Base-by-base conservation (phyloP, 768 basidiomycete species). In the Tulasnella calospora region DNA sequence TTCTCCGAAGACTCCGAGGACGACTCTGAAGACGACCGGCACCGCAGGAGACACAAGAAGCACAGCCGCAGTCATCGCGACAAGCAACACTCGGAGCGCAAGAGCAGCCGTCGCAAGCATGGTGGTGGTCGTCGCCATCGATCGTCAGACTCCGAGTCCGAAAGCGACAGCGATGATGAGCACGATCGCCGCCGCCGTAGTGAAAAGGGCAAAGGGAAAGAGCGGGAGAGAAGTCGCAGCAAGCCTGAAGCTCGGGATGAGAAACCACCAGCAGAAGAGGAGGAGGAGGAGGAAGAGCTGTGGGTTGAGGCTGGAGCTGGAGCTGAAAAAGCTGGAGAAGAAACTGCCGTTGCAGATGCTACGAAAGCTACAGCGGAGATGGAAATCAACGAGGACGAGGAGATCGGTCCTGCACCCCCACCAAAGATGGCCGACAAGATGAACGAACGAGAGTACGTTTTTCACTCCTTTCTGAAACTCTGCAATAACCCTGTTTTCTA, bases 341-440 rank as follows among this genome's bases (percentile, higher is more conserved):
- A 73, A 21, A 35, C 55, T 67, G 61, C 61, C 12, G 61, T 38
- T 27, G 70, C 33, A 33, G 33, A 15, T 38, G 44, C 73, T 67
- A 76, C 73, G 15, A 69, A 13, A 30, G 70, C 72, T 30, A 69
- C 6, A 79, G 79, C 19, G 81, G 76, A 55, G 83, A 83, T 61
- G 79, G 88, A 89, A 13, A 86, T 86, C 13, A 84, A 86, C 36
- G 87, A 86, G 21, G 92, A 91, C 71, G 90, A 90, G 5, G 93
- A 92, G 46, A 83, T 97, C 41, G 96, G 96, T 0, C 96, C 96
- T 5, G 86, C 91, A 80, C 92, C 95, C n/a, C 82, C 89, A 0
- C 47, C 81, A 46, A 88, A 86, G 79, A 81, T 83, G 7, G 90
- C 75, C 36, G 83, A 88, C 81, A 89, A 87, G 82, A 82, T 92